Conservation (phyloP, 2,329 filamentous ascomycete genomes). For the Sporothrix variecibatus region DNA sequence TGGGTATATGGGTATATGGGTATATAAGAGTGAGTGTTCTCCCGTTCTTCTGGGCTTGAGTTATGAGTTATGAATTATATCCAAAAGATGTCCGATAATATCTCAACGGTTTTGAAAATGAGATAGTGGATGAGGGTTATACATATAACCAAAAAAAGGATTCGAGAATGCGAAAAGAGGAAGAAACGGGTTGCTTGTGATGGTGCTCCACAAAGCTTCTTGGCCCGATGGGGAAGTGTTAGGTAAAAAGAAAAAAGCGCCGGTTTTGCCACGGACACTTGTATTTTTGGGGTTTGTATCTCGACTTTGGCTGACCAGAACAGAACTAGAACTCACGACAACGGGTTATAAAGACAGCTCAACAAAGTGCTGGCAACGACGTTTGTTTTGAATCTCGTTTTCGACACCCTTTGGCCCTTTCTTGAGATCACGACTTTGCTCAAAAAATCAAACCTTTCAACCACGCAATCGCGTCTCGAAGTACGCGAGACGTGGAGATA, state of each 20-base stretch:
- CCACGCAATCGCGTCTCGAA: constrained; percentile 6
- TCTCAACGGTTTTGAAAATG: not conserved
- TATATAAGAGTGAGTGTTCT: constrained; percentile 4
- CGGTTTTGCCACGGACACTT: constrained; percentile 5
- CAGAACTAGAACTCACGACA: not conserved
- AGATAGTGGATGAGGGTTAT: not conserved
- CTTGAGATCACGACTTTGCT: not conserved
- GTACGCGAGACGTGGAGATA: constrained; percentile 13
- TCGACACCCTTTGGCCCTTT: not conserved
- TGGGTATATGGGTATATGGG: not conserved
- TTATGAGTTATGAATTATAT: not conserved
- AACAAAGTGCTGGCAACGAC: not conserved
- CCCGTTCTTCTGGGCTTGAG: not conserved
- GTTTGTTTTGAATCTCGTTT: not conserved
- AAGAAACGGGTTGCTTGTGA: constrained; percentile 13
- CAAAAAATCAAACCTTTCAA: not conserved
- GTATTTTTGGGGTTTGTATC: not conserved
- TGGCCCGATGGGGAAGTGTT: not conserved
- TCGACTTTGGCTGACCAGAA: constrained; percentile 3
- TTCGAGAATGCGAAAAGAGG: not conserved
- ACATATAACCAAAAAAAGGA: not conserved
- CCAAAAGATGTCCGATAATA: not conserved
- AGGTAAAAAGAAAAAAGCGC: constrained; percentile 4
- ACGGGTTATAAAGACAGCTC: not conserved
- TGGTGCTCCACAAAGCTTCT: constrained; percentile 11